Conservation (phyloP, 2,329 filamentous ascomycete genomes). For the Penicillium sp. region DNA sequence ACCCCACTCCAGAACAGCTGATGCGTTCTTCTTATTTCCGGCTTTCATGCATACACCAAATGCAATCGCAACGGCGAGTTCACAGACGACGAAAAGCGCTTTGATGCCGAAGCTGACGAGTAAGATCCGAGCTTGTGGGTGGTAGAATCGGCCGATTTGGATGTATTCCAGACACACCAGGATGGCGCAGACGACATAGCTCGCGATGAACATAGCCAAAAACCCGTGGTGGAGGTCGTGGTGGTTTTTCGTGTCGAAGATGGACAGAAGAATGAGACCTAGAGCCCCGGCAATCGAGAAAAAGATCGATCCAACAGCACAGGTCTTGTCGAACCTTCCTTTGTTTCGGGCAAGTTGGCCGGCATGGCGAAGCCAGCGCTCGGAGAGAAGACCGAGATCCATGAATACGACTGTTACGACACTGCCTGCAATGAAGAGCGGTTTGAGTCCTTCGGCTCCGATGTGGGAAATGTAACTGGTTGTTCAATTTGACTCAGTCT, state of each 20-base stretch:
- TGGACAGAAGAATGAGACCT: slow-evolving; percentile 5
- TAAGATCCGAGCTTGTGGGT: slow-evolving; percentile 5
- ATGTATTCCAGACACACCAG: slow-evolving; percentile 10
- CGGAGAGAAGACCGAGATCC: slow-evolving; percentile 2
- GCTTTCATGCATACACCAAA: slow-evolving; percentile 2
- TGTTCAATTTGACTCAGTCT: neutral
- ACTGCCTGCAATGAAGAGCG: slow-evolving; percentile 7
- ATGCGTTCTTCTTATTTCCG: slow-evolving; percentile 1
- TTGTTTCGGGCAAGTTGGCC: slow-evolving; percentile 7
- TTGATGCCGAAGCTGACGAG: slow-evolving; percentile 6
- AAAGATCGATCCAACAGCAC: slow-evolving; percentile 5
- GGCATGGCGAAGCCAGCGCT: slow-evolving; percentile 9
- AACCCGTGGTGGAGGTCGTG: slow-evolving; percentile 3
- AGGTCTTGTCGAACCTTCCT: slow-evolving; percentile 5
- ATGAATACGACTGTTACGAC: slow-evolving; percentile 8
- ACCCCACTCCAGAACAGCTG: slow-evolving; percentile 8
- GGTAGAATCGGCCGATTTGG: slow-evolving; percentile 6
- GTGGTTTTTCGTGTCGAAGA: slow-evolving; percentile 7
- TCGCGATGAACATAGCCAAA: slow-evolving; percentile 6
- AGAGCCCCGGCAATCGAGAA: slow-evolving; percentile 5
- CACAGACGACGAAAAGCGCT: slow-evolving; percentile 1
- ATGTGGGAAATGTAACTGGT: slow-evolving; percentile 10
- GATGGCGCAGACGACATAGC: slow-evolving; percentile 7
- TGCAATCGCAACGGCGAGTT: slow-evolving; percentile 6
- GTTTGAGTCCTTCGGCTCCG: slow-evolving; percentile 6